phyloP scores from a whole-genome alignment of 2,329 filamentous ascomycete genomes.

The Trichophyton simii region DNA sequence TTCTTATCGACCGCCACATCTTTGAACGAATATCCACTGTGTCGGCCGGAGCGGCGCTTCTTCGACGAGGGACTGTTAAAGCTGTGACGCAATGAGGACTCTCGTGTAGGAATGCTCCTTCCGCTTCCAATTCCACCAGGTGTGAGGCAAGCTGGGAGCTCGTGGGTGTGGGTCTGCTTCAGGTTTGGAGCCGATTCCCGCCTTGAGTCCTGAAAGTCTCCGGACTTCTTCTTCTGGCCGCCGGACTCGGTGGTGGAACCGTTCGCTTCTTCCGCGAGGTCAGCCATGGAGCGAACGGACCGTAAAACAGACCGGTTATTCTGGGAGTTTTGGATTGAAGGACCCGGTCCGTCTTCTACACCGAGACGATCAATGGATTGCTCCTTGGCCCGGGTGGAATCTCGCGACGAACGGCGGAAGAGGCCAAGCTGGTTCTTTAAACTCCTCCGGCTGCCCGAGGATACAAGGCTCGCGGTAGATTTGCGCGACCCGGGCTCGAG shows the following conservation, averaged over 20 bases:
- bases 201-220: slow-evolving; percentile 6
- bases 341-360: slow-evolving; percentile 19
- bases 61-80: slow-evolving; percentile 41
- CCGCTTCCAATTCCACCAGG: slow-evolving; percentile 34
- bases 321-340: slow-evolving; percentile 23
- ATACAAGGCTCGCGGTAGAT: slow-evolving; percentile 30
- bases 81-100: slow-evolving; percentile 52
- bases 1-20: slow-evolving; percentile 30
- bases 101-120: slow-evolving; percentile 50
- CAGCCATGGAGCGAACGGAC: slow-evolving; percentile 32
- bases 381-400: slow-evolving; percentile 27
- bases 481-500: slow-evolving; percentile 28
- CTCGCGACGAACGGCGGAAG: slow-evolving; percentile 26
- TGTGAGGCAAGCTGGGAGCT: slow-evolving; percentile 17
- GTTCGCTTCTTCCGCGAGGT: slow-evolving; percentile 29
- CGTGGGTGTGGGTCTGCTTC: slow-evolving; percentile 21
- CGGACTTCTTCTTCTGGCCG: not conserved
- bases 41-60: slow-evolving; percentile 41
- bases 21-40: slow-evolving; percentile 29
- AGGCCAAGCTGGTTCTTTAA: slow-evolving; percentile 25
- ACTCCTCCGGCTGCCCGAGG: slow-evolving; percentile 29
- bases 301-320: slow-evolving; percentile 28
- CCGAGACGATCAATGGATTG: slow-evolving; percentile 21
- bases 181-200: slow-evolving; percentile 22
- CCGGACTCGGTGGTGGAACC: not conserved